Conservation (phyloP, 2,329 filamentous ascomycete species). For the Diaporthe citriasiana region DNA sequence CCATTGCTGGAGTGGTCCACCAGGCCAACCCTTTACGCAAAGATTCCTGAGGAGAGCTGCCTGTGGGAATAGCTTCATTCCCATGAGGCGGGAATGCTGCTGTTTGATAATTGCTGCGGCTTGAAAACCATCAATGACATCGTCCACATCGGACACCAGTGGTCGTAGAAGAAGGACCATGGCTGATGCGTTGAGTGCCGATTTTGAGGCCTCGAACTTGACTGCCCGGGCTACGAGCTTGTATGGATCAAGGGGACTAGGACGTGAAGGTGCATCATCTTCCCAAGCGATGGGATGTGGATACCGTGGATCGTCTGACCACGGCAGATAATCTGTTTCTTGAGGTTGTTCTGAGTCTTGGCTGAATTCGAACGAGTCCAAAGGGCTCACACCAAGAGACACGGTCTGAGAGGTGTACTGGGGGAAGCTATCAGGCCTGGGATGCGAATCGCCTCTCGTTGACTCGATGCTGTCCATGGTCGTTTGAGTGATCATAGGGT, state of each 20-base stretch:
- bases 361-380: constrained; percentile 55
- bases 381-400: constrained; percentile 45
- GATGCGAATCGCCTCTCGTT: constrained; percentile 36
- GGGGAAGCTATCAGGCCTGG: constrained; percentile 38
- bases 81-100: constrained; percentile 71
- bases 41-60: constrained; percentile 73
- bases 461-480: constrained; percentile 52
- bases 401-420: constrained; percentile 32
- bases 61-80: constrained; percentile 71
- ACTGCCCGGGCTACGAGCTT: constrained; percentile 67
- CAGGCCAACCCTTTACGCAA: constrained; percentile 70
- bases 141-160: constrained; percentile 64
- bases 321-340: constrained; percentile 72
- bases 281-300: constrained; percentile 58
- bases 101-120: constrained; percentile 70
- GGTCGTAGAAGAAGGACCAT: constrained; percentile 73
- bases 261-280: constrained; percentile 31
- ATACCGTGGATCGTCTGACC: constrained; percentile 69
- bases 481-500: constrained; percentile 61
- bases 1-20: constrained; percentile 63
- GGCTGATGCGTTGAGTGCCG: constrained; percentile 70
- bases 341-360: constrained; percentile 58
- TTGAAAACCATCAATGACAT: constrained; percentile 68
- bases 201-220: constrained; percentile 68
- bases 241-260: constrained; percentile 64